Percentiles rank a stretch among this genome's conserved stretches.
Conservation (phyloP, 2,329 filamentous ascomycete species). For the Stromatinia cepivora region DNA sequence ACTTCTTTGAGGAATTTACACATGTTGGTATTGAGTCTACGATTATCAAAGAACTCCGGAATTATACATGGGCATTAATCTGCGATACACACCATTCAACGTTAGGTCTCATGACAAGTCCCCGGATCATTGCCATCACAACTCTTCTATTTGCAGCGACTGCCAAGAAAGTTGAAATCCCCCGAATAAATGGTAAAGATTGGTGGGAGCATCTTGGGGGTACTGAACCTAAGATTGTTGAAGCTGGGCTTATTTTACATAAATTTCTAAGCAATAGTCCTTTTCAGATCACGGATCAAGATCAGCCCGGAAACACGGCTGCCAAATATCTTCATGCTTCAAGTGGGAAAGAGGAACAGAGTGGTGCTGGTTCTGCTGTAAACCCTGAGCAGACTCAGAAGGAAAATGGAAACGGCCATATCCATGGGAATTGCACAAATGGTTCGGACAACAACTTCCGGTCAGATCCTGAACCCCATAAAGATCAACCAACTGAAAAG, state of each 20-base stretch:
- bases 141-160: conserved; percentile 85
- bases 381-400: not conserved
- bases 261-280: conserved; percentile 66
- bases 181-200: conserved; percentile 69
- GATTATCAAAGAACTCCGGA: conserved; percentile 65
- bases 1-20: conserved; percentile 72
- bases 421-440: conserved; percentile 17
- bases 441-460: conserved; percentile 17
- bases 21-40: conserved; percentile 63
- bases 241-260: conserved; percentile 75
- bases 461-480: conserved; percentile 3
- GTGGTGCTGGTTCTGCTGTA: not conserved
- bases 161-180: conserved; percentile 70
- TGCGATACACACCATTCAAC: conserved; percentile 87
- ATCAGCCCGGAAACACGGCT: conserved; percentile 10
- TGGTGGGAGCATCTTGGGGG: conserved; percentile 87
- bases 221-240: conserved; percentile 66
- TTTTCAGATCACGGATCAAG: conserved; percentile 27
- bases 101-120: conserved; percentile 77
- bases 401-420: conserved; percentile 19
- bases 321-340: conserved; percentile 23
- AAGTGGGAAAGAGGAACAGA: conserved; percentile 16
- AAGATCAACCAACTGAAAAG: conserved; percentile 22
- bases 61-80: conserved; percentile 89
- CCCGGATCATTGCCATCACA: conserved; percentile 78